Conservation (phyloP, 768 basidiomycete genomes). For the Hortiboletus flavorubellus region DNA sequence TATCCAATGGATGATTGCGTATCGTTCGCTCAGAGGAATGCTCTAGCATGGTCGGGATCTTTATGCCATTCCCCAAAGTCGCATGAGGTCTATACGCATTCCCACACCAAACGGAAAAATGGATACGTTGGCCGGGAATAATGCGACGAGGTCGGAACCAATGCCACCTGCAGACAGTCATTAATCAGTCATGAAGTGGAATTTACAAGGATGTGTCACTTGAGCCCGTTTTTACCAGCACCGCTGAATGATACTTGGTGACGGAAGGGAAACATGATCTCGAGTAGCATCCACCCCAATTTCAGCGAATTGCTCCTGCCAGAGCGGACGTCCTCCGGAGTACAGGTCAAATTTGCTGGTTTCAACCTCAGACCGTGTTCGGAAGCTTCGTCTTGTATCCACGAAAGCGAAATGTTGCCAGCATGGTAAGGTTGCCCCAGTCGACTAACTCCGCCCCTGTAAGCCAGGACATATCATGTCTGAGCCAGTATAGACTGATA, state of each 20-base stretch:
- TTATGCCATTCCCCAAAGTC: neutral
- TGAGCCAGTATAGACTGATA: too few species aligned
- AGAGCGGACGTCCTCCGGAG: neutral
- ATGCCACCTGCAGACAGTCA: neutral
- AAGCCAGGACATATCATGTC: neutral
- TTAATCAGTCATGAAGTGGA: neutral
- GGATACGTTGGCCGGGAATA: neutral
- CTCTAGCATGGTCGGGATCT: neutral
- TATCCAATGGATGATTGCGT: neutral
- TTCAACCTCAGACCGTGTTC: neutral
- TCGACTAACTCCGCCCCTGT: neutral
- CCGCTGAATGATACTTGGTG: constrained; percentile 2
- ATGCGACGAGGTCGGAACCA: neutral
- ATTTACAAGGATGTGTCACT: neutral
- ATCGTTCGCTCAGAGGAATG: neutral
- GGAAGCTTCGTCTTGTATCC: neutral
- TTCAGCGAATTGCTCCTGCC: neutral
- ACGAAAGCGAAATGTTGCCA: neutral
- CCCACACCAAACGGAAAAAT: neutral
- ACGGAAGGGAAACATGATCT: neutral
- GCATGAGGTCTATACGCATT: neutral
- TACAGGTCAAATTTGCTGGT: neutral
- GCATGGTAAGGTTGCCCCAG: neutral
- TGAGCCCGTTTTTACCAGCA: too few species aligned
- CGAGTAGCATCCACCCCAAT: neutral